These are phyloP conservation scores for Arthroderma sp. DNA, from an alignment of 2,329 filamentous ascomycete species.

Conservation along the genomic window DNA sequence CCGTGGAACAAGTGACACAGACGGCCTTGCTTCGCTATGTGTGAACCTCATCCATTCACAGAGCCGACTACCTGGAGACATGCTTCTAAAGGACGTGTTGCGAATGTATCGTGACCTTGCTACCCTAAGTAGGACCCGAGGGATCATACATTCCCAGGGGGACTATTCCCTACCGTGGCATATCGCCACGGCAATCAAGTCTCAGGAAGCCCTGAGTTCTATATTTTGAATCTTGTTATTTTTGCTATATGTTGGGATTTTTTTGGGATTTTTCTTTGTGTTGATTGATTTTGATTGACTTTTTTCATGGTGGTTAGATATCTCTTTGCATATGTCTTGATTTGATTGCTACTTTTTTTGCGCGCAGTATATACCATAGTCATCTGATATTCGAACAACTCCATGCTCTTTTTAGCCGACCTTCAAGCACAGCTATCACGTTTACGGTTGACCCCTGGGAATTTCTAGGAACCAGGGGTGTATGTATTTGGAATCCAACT, in stretches of 20 bases:
- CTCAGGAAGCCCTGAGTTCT: slow-evolving; percentile 29
- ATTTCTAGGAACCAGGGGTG: too few species aligned
- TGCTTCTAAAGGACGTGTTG: slow-evolving; percentile 28
- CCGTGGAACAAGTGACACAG: slow-evolving; percentile 27
- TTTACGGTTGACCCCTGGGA: too few species aligned
- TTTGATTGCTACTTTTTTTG: too few species aligned
- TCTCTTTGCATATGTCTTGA: too few species aligned
- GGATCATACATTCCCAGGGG: slow-evolving; percentile 27
- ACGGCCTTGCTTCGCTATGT: slow-evolving; percentile 28
- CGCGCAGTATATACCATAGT: too few species aligned
- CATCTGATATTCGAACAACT: too few species aligned
- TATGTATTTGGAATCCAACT: too few species aligned
- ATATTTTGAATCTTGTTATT: slow-evolving; percentile 18
- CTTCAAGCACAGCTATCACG: too few species aligned
- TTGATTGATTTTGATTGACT: too few species aligned
- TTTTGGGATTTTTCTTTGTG: too few species aligned
- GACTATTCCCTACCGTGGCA: slow-evolving; percentile 34
- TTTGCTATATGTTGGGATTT: background rate
- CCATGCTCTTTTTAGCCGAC: too few species aligned
- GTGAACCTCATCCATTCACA: slow-evolving; percentile 30
- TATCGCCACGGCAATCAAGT: slow-evolving; percentile 31
- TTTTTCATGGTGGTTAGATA: too few species aligned
- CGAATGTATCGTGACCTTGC: slow-evolving; percentile 33
- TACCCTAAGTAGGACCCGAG: slow-evolving; percentile 29
- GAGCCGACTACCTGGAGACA: slow-evolving; percentile 17